Evolutionary conservation across 305 asterid genomes (phyloP), one percentile per base, ranked within the genome.

Genomic region (Coffea humblotiana): DNA sequence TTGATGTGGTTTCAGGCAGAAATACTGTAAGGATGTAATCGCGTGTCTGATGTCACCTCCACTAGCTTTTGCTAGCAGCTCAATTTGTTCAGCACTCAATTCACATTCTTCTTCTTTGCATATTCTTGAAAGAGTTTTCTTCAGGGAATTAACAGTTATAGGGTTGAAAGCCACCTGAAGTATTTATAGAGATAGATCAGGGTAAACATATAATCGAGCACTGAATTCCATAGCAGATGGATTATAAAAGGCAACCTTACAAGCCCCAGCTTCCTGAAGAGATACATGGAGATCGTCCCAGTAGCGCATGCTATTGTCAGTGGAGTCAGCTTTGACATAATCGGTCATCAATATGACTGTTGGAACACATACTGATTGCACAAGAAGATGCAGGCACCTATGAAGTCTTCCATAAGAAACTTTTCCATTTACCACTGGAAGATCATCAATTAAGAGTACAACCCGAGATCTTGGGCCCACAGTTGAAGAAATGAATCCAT

Each of bases 41-140:
- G 98, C 98, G 66, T 92, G 88, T 88, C 99, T 86, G 75, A 95
- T 90, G 85, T 95, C 99, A 82, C 99, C 99, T 84, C 94, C 97
- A 86, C 97, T 91, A 71, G 90, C 79, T 81, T 94, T 90, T 78
- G 98, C 97, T 78, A 93, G 87, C 74, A 82, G 83, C 81, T 90
- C 94, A 80, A 94, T 87, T 51, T 91, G 86, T 85, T 87, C 97
- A 86, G 87, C 92, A 75, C 88, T 88, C 83, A 88, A 89, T 85
- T 89, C 88, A 74, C 82, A 77, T 72, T 85, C 87, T 84, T 95
- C 99, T 89, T 75, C 84, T 86, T 79, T 89, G 86, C 93, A 87
- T 87, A 95, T 90, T 86, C 83, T 90, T 67, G 82, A 65, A 82
- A 95, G 97, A 79, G 86, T 85, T 87, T 78, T 94, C 84, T 88